phyloP scores from a whole-genome alignment of 306 rosid genomes.

The Cicer arietinum region DNA sequence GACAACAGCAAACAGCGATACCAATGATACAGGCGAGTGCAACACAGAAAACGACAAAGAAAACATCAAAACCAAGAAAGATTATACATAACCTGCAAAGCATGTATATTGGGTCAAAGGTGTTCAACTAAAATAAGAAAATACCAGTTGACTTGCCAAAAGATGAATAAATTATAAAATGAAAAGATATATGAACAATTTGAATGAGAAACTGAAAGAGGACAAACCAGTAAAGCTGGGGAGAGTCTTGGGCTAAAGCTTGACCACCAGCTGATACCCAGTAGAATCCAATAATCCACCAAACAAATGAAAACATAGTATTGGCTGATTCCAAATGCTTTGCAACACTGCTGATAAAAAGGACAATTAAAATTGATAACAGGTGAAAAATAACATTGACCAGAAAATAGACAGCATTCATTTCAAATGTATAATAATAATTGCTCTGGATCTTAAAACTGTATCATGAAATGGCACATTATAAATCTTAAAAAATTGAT shows the following conservation, averaged over 20 bases:
- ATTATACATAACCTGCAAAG: conserved; percentile 90
- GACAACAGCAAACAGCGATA: conserved; percentile 96
- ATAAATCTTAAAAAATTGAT: neutral
- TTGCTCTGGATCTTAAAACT: neutral
- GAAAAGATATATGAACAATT: conserved; percentile 12
- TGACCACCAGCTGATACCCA: conserved; percentile 97
- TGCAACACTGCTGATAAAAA: conserved; percentile 60
- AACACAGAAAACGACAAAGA: conserved; percentile 97
- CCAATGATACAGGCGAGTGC: conserved; percentile 96
- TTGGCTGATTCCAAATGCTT: conserved; percentile 95
- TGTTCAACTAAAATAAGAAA: conserved; percentile 37
- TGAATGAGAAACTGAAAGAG: conserved; percentile 32
- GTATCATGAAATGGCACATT: neutral
- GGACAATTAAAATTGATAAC: conserved; percentile 13
- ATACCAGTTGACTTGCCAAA: conserved; percentile 40
- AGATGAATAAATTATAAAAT: conserved; percentile 28
- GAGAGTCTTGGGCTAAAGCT: conserved; percentile 68
- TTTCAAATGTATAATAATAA: neutral
- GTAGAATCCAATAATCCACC: conserved; percentile 99
- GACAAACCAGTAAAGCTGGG: conserved; percentile 90
- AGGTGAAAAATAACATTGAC: neutral
- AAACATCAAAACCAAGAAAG: conserved; percentile 96
- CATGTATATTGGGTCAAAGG: conserved; percentile 41
- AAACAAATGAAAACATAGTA: conserved; percentile 93
- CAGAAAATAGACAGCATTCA: neutral